Percentiles rank a stretch among this genome's conserved stretches.
These are phyloP conservation scores for Mrakia gelida DNA, from an alignment of 768 basidiomycete genomes.

Conservation along the genomic window DNA sequence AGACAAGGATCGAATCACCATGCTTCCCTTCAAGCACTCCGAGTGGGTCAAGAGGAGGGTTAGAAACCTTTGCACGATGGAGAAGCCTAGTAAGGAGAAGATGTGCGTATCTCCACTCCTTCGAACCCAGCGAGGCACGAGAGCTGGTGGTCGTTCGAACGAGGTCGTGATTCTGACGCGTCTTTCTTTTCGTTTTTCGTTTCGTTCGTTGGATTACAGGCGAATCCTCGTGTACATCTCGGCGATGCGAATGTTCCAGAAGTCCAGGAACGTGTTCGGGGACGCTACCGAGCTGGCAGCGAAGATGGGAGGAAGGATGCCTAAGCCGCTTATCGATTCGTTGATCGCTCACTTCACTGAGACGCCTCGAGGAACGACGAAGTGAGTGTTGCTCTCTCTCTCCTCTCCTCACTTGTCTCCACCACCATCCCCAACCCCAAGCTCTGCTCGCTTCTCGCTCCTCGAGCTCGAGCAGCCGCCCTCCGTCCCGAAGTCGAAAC, in stretches of 20 bases:
- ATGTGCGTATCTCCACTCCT: constrained; percentile 51
- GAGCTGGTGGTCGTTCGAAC: background rate
- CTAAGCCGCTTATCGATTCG: constrained; percentile 64
- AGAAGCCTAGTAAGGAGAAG: constrained; percentile 46
- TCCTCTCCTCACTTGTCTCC: background rate
- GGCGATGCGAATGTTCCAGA: constrained; percentile 69
- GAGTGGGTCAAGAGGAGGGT: constrained; percentile 38
- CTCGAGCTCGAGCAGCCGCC: background rate
- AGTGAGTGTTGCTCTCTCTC: constrained; percentile 49
- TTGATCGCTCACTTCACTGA: constrained; percentile 78
- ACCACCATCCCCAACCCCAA: background rate
- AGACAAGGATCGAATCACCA: constrained; percentile 49
- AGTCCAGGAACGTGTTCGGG: constrained; percentile 36
- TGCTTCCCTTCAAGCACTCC: constrained; percentile 32
- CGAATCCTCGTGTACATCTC: constrained; percentile 77
- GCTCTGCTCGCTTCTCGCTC: too few relatives aligned
- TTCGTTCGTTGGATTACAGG: constrained; percentile 16
- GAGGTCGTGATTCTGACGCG: constrained; percentile 19
- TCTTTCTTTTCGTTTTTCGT: constrained; percentile 46
- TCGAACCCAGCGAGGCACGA: too few relatives aligned
- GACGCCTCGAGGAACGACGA: constrained; percentile 59
- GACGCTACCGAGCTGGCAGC: background rate
- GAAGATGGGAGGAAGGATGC: constrained; percentile 49
- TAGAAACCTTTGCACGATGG: constrained; percentile 26
- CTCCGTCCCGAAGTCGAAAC: background rate